Base-by-base conservation (phyloP, 306 rosid genomes). In the Pyrus communis region DNA sequence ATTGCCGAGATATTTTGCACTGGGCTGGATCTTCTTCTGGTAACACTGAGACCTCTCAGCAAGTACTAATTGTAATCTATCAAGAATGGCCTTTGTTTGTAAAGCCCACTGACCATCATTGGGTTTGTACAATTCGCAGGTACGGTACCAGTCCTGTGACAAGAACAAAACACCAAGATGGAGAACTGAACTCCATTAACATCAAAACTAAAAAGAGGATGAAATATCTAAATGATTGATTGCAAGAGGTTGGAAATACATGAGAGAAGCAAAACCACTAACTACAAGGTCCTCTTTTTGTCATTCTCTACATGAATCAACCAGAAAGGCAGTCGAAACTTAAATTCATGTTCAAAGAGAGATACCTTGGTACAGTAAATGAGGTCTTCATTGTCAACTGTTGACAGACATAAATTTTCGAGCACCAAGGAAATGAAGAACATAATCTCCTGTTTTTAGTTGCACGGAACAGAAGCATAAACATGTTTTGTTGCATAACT, bases 361-460 rank as follows among this genome's bases (percentile, higher is more conserved):
- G 71, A 69, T 51, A 83, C 84, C 86, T 80, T 80, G 25, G 79
- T 76, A 81, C 86, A 83, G 81, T 79, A 80, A 54, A 83, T 76
- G 61, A 83, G 67, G 40, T 83, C 83, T 73, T 79, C 84, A 75
- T 83, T 83, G 27, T 52, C 61, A 49, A 67, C 84, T 0, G 70
- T 58, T 60, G 84, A 83, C 69, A 83, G 42, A 59, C 81, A 71
- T 62, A 72, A 46, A 42, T 76, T 80, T 78, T 77, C 74, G 11
- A 83, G 84, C 33, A 83, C 68, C 78, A 83, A 55, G 49, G 86
- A 79, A 73, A 83, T 52, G 76, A 83, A 83, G 61, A 71, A 83
- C 79, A 79, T 76, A 55, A 52, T 63, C 22, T 83, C 79, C 86
- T 83, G 81, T 61, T 58, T 58, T 22, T 19, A 77, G n/a, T 49